These are phyloP conservation scores for Tephrocybe rancida DNA, from an alignment of 768 basidiomycete genomes.

Conservation along the genomic window DNA sequence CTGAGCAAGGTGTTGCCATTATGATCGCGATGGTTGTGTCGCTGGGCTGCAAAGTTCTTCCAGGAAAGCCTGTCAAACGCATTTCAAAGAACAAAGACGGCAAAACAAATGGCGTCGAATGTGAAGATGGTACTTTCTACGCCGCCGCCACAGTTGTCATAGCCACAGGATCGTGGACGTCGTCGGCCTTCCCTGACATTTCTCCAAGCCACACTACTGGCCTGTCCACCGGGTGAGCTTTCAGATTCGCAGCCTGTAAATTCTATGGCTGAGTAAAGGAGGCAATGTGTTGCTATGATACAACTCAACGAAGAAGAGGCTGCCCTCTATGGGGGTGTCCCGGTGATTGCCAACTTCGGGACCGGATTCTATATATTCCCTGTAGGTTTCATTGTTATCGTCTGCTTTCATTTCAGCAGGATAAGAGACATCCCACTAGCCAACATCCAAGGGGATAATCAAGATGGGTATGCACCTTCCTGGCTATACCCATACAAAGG, in stretches of 20 bases:
- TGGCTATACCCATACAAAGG: constrained; percentile 62
- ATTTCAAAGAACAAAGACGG: constrained; percentile 41
- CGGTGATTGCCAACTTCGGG: constrained; percentile 71
- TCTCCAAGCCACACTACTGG: constrained; percentile 47
- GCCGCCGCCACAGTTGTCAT: constrained; percentile 66
- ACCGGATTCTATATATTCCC: constrained; percentile 86
- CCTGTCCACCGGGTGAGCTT: constrained; percentile 80
- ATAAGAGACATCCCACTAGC: constrained; percentile 43
- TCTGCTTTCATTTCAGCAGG: neutral
- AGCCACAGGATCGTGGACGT: constrained; percentile 85
- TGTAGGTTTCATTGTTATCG: constrained; percentile 38
- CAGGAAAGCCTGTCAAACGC: constrained; percentile 57
- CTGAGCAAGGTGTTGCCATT: constrained; percentile 61
- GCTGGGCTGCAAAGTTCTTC: constrained; percentile 61
- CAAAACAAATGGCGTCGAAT: constrained; percentile 60
- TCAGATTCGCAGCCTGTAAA: neutral
- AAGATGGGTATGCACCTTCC: constrained; percentile 80
- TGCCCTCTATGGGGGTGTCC: constrained; percentile 56
- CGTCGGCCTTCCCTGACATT: constrained; percentile 69
- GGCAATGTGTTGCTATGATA: constrained; percentile 79
- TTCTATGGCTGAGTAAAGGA: constrained; percentile 28
- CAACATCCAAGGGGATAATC: constrained; percentile 66
- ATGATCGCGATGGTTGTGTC: constrained; percentile 57
- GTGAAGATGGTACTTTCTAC: constrained; percentile 57
- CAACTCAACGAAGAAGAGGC: constrained; percentile 76